A percentile compares a stretch with the other conserved stretches of the same genome.
phyloP scores from a whole-genome alignment of 2,329 filamentous ascomycete species.

The Pyricularia sp. region DNA sequence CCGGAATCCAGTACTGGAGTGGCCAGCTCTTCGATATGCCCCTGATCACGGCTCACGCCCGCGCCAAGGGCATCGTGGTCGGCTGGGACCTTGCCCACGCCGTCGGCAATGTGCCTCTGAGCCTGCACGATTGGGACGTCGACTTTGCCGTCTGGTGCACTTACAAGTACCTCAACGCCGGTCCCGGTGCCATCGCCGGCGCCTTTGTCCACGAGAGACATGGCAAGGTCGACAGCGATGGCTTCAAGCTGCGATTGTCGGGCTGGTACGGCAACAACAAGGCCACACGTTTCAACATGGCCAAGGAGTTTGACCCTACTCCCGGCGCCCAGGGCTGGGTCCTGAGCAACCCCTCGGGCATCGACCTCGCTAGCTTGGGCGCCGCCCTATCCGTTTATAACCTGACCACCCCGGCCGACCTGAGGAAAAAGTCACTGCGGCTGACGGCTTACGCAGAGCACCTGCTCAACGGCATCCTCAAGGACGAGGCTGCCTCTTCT shows the following conservation, averaged over 20 bases:
- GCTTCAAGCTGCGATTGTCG: constrained; percentile 57
- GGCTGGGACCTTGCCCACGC: constrained; percentile 56
- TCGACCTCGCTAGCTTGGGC: constrained; percentile 67
- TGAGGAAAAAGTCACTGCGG: constrained; percentile 62
- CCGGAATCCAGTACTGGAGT: constrained; percentile 87
- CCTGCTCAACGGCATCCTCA: constrained; percentile 41
- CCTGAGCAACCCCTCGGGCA: constrained; percentile 71
- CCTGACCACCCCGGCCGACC: constrained; percentile 56
- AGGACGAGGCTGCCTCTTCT: constrained; percentile 13
- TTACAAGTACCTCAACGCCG: constrained; percentile 89
- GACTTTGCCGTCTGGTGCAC: constrained; percentile 92
- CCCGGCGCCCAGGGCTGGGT: constrained; percentile 74
- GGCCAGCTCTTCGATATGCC: constrained; percentile 81
- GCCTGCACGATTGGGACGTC: constrained; percentile 79
- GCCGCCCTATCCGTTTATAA: constrained; percentile 67
- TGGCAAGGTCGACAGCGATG: constrained; percentile 37
- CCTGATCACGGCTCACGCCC: constrained; percentile 67
- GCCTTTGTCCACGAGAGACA: constrained; percentile 73
- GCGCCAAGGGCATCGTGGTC: constrained; percentile 42
- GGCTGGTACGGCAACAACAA: constrained; percentile 89
- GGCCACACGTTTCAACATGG: constrained; percentile 70
- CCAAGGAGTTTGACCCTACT: constrained; percentile 68
- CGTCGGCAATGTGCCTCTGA: constrained; percentile 70
- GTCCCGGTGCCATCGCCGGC: constrained; percentile 72
- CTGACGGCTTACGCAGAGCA: constrained; percentile 71